phyloP scores from a whole-genome alignment of 768 basidiomycete species.

The Dentipellis fragilis region DNA sequence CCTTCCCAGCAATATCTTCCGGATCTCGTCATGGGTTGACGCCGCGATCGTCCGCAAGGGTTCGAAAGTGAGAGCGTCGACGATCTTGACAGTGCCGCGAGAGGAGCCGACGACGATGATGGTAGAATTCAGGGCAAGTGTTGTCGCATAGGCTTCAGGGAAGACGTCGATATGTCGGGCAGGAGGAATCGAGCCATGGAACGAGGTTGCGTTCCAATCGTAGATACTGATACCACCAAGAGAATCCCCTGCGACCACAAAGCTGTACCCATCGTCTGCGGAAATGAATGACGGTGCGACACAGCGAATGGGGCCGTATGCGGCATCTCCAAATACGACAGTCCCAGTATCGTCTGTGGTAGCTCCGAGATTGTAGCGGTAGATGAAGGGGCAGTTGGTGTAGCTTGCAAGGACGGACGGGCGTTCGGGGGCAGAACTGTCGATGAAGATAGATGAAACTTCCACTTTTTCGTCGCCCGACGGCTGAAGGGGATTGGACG shows the following conservation, averaged over 20 bases:
- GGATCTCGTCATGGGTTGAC: constrained; percentile 32
- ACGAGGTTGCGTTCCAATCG: constrained; percentile 28
- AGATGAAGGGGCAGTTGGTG: constrained; percentile 38
- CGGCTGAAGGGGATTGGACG: neutral
- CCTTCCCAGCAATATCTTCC: constrained; percentile 45
- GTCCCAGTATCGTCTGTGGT: constrained; percentile 20
- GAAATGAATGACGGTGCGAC: constrained; percentile 39
- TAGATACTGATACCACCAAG: constrained; percentile 59
- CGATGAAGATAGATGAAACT: constrained; percentile 5
- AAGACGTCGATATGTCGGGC: constrained; percentile 51
- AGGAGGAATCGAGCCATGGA: constrained; percentile 20
- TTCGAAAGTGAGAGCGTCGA: constrained; percentile 57
- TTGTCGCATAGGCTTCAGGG: constrained; percentile 52
- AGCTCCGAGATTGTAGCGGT: constrained; percentile 34
- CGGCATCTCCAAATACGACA: constrained; percentile 40
- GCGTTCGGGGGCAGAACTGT: neutral
- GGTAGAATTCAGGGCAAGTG: constrained; percentile 50
- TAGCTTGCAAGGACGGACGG: constrained; percentile 41
- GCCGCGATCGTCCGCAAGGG: constrained; percentile 44
- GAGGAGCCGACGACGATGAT: constrained; percentile 59
- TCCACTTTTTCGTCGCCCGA: neutral
- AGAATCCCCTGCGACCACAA: constrained; percentile 55
- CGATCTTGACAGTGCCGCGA: constrained; percentile 46
- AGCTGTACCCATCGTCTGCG: constrained; percentile 28
- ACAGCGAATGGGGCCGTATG: constrained; percentile 40